Percentiles rank a stretch among this genome's conserved stretches.
These are phyloP conservation scores for Discostella stelligeroides DNA, from an alignment of 108 stramenopile genomes.

Conservation along the genomic window DNA sequence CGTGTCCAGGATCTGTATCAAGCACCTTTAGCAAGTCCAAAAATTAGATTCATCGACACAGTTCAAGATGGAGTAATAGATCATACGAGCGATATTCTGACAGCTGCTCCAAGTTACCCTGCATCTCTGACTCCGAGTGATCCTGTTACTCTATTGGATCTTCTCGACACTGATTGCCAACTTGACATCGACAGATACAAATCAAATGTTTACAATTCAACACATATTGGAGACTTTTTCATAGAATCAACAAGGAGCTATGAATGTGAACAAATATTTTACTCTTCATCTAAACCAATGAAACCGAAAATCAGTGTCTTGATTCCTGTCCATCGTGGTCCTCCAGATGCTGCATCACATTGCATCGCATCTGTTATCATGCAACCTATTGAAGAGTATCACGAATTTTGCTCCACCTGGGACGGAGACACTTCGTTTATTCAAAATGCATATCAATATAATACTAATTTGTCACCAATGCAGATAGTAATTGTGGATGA, in stretches of 20 bases:
- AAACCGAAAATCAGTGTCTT: slow-evolving; percentile 40
- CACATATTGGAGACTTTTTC: slow-evolving; percentile 50
- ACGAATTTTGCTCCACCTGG: background rate
- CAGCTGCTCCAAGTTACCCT: slow-evolving; percentile 19
- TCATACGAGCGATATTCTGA: background rate
- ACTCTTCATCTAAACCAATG: background rate
- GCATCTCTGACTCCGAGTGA: slow-evolving; percentile 23
- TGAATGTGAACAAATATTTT: background rate
- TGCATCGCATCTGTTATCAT: slow-evolving; percentile 41
- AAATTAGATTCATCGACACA: background rate
- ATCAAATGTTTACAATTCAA: slow-evolving; percentile 30
- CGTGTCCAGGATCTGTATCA: slow-evolving; percentile 48
- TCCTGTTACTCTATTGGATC: slow-evolving; percentile 22
- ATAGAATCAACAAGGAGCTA: slow-evolving; percentile 8
- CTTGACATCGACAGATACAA: slow-evolving; percentile 37
- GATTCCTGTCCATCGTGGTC: slow-evolving; percentile 49
- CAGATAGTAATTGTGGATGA: slow-evolving; percentile 57
- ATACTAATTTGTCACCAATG: slow-evolving; percentile 20
- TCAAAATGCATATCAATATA: too few species aligned
- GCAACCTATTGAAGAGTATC: slow-evolving; percentile 28
- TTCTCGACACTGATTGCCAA: slow-evolving; percentile 11
- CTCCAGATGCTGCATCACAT: slow-evolving; percentile 35
- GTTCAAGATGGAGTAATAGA: background rate
- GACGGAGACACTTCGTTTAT: background rate
- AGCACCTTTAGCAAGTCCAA: slow-evolving; percentile 43